Evolutionary conservation across 2,329 filamentous ascomycete genomes (phyloP), one percentile per base, ranked within the genome.

Genomic region (Aspergillus phoenicis): DNA sequence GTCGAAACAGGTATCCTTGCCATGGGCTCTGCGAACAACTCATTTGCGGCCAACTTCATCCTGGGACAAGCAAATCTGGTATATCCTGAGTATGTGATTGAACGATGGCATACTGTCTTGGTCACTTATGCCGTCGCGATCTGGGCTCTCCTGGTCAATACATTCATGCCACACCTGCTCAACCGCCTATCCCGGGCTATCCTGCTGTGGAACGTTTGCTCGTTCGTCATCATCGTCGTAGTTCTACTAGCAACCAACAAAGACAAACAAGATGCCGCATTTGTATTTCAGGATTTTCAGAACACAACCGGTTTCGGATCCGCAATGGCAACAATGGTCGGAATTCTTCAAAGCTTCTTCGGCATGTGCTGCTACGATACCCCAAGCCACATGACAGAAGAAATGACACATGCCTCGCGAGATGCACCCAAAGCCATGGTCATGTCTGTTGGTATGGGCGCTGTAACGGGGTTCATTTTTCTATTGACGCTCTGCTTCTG

Each of bases 81-180:
- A 57, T 78, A 82, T 59, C 80, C 81, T 0, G 69, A 68, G 2
- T 85, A 81, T 59, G 77, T 73, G 1, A 85, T 86, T 57, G 73
- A 85, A 63, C 75, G 83, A 20, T 86, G 84, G 84, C 84, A 86
- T 59, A 81, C 80, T 0, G 82, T 84, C 4, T 73, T 85, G 0
- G 73, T 85, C 2, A 77, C 83, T 1, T 85, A 83, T 62, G 69
- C 77, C 10, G 75, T 84, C 20, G 80, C 79, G 0, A 57, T 77
- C 8, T 59, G 81, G 20, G 78, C 81, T 3, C 70, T 80, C 0
- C 65, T 68, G 4, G 73, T 81, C 57, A 86, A 86, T 65, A 70
- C 83, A 38, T 82, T 78, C 65, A 72, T 80, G 3, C 78, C 82
- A 0, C 79, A 81, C 39, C 72, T 82, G 7, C 73, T 86, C 8